These are phyloP conservation scores for Penicillium corylophilum DNA, from an alignment of 2,329 filamentous ascomycete genomes.

Conservation along the genomic window DNA sequence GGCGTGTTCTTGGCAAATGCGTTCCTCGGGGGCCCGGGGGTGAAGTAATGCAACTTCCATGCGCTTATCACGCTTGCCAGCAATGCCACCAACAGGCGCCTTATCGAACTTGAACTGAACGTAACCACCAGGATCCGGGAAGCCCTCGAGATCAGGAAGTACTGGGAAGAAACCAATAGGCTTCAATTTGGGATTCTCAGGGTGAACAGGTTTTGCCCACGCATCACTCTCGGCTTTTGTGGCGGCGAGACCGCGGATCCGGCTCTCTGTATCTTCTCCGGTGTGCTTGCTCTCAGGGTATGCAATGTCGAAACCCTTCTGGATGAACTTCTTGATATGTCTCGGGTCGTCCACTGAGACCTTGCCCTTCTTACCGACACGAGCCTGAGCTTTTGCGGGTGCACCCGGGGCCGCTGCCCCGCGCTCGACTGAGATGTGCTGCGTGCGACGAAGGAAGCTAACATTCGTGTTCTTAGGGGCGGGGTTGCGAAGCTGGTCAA, in stretches of 20 bases:
- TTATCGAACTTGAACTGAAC: slow-evolving; percentile 62
- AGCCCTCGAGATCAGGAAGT: slow-evolving; percentile 60
- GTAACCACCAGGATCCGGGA: slow-evolving; percentile 59
- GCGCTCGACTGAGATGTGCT: slow-evolving; percentile 68
- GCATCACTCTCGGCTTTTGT: slow-evolving; percentile 57
- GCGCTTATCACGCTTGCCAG: slow-evolving; percentile 55
- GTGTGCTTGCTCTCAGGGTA: slow-evolving; percentile 61
- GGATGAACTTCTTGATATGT: slow-evolving; percentile 60
- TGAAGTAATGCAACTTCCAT: slow-evolving; percentile 60
- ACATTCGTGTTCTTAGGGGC: slow-evolving; percentile 74
- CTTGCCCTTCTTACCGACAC: slow-evolving; percentile 33
- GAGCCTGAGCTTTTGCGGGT: slow-evolving; percentile 26
- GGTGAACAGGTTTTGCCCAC: slow-evolving; percentile 61
- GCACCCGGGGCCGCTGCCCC: slow-evolving; percentile 34
- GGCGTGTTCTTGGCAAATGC: slow-evolving; percentile 48
- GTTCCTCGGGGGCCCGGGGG: slow-evolving; percentile 52
- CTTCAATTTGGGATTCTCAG: slow-evolving; percentile 56
- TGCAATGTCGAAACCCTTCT: slow-evolving; percentile 65
- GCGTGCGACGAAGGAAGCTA: slow-evolving; percentile 91
- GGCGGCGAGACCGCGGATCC: slow-evolving; percentile 54
- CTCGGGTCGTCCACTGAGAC: slow-evolving; percentile 55
- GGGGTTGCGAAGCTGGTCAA: slow-evolving; percentile 81
- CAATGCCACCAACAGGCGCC: slow-evolving; percentile 53
- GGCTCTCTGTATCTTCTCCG: slow-evolving; percentile 55
- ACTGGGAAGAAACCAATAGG: slow-evolving; percentile 61